Evolutionary conservation across 352 stramenopile genomes (phyloP).

Genomic region (Globisporangium rhizosaccharum): DNA sequence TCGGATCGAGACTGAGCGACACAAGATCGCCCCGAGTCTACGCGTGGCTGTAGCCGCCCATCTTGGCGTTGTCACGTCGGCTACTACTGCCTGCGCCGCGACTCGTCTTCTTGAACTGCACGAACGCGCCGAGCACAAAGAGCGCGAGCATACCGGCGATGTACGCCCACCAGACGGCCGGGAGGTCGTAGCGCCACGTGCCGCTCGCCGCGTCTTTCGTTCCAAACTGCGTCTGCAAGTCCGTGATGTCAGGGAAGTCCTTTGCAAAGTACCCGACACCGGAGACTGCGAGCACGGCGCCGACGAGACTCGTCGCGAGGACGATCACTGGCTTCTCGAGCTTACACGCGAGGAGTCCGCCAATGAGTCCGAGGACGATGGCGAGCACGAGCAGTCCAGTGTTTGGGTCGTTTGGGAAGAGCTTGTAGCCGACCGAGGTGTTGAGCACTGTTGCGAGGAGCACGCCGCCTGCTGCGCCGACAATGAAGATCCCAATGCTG

Average conservation of each 20-base stretch:
- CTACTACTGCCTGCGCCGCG: neutral
- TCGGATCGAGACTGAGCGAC: too few relatives aligned
- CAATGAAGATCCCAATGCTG: constrained; percentile 51
- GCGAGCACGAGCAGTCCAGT: constrained; percentile 39
- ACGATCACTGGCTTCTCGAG: constrained; percentile 50
- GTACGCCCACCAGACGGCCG: constrained; percentile 54
- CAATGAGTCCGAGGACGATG: constrained; percentile 39
- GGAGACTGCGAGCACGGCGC: constrained; percentile 35
- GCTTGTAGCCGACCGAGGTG: constrained; percentile 47
- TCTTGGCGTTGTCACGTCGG: too few relatives aligned
- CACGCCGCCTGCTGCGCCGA: constrained; percentile 40
- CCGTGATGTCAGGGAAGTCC: constrained; percentile 40
- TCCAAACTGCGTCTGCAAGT: constrained; percentile 32
- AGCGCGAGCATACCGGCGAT: constrained; percentile 38
- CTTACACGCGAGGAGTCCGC: constrained; percentile 44
- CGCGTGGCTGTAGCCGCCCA: too few relatives aligned
- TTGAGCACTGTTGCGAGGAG: constrained; percentile 44
- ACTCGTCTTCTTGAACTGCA: constrained; percentile 54
- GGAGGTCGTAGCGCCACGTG: constrained; percentile 42
- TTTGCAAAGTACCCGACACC: constrained; percentile 60
- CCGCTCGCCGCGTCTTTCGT: constrained; percentile 24
- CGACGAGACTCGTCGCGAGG: constrained; percentile 47
- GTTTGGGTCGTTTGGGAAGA: constrained; percentile 50
- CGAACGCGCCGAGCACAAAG: constrained; percentile 32
- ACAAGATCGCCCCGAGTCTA: too few relatives aligned